Evolutionary conservation across 768 basidiomycete species (phyloP), one percentile per base, ranked within the genome.

Genomic region (Fomitopsis pulvina): DNA sequence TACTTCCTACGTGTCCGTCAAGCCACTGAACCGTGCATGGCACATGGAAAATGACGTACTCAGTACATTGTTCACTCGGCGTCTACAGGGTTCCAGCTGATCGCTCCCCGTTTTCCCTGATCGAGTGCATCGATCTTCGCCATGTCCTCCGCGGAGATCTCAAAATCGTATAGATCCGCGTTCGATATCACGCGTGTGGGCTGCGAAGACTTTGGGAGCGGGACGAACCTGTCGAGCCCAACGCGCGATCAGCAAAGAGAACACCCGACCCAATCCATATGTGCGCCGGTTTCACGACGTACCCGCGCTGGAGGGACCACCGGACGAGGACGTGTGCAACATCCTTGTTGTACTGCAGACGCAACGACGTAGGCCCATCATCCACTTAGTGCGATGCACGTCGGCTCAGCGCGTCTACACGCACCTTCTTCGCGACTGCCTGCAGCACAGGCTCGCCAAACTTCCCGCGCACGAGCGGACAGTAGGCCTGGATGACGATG

Each of bases 241-340:
- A n/a, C n/a, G n/a, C n/a, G n/a, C n/a, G n/a, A n/a, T n/a, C n/a
- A n/a, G n/a, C n/a, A n/a, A n/a, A n/a, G n/a, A n/a, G n/a, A n/a
- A n/a, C n/a, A n/a, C n/a, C n/a, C n/a, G n/a, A n/a, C n/a, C n/a
- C n/a, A n/a, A n/a, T n/a, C 18, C 26, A 25, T 39, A 42, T 24
- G 21, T 12, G 41, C 20, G 24, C 3, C 3, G 20, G 20, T 18
- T 18, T 10, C 26, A n/a, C 11, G 49, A 67, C 77, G 28, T 58
- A 87, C 86, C 81, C 82, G 58, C 78, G 80, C 64, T 96, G 92
- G 28, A 97, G 68, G 29, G 91, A 93, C 90, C 92, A 96, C 24
- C 94, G 79, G 50, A 96, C 71, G n/a, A 94, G 76, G 46, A 95
- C 74, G 59, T 96, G 92, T 12, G 89, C 83, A 7, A 78, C 75